A percentile compares a stretch with the other conserved stretches of the same genome.
Evolutionary conservation across 208 protist genomes (phyloP).

Genomic region (Wallacemonas sp.): DNA sequence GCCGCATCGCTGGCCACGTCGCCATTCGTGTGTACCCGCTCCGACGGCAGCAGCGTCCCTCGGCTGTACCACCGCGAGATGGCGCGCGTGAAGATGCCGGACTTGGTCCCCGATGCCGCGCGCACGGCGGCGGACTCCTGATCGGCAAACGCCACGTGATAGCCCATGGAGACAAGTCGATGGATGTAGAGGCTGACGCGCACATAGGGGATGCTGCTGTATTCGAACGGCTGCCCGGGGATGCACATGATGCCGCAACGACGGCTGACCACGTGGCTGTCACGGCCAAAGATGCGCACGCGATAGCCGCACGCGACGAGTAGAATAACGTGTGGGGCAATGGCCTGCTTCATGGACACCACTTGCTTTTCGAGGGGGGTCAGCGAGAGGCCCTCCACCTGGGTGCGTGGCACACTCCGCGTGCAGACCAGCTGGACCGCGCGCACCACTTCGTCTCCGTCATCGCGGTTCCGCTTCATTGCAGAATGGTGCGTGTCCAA

Average conservation of each 20-base stretch:
- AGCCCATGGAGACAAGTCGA: slow-evolving; percentile 88
- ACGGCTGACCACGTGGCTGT: slow-evolving; percentile 82
- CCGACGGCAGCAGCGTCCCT: slow-evolving; percentile 75
- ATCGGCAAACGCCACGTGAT: slow-evolving; percentile 88
- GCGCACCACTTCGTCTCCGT: slow-evolving; percentile 35
- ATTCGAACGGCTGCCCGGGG: slow-evolving; percentile 76
- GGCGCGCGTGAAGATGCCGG: slow-evolving; percentile 74
- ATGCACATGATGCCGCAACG: slow-evolving; percentile 89
- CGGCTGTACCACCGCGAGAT: slow-evolving; percentile 84
- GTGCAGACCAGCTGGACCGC: slow-evolving; percentile 71
- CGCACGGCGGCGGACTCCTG: slow-evolving; percentile 86
- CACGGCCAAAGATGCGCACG: slow-evolving; percentile 82
- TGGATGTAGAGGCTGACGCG: slow-evolving; percentile 81
- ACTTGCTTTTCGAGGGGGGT: slow-evolving; percentile 87
- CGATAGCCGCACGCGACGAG: slow-evolving; percentile 90
- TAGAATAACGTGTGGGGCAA: slow-evolving; percentile 65
- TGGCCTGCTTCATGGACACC: slow-evolving; percentile 51
- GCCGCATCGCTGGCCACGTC: slow-evolving; percentile 20
- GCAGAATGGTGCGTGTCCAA: background rate
- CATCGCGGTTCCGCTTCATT: slow-evolving; percentile 56
- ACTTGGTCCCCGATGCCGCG: slow-evolving; percentile 54
- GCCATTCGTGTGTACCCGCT: slow-evolving; percentile 49
- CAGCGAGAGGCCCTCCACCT: slow-evolving; percentile 44
- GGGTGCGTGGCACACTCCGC: slow-evolving; percentile 25
- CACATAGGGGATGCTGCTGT: slow-evolving; percentile 80